Conservation (phyloP, 208 protist genomes). For the Endotrypanum monterogeii region DNA sequence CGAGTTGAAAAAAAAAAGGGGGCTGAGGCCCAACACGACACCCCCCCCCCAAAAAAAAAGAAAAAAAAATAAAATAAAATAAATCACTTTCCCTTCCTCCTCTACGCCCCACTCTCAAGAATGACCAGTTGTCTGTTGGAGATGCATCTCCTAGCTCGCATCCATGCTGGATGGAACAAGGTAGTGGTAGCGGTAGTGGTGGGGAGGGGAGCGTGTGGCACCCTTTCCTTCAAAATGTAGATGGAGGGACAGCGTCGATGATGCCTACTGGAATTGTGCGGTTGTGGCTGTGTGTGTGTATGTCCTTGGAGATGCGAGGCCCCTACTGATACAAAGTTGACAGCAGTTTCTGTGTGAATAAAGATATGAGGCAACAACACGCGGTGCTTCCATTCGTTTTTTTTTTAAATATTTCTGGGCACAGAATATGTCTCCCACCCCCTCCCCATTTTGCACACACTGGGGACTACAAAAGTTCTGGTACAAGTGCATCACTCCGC, state of each 20-base stretch:
- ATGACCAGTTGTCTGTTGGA: too few species aligned
- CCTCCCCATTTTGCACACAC: neutral
- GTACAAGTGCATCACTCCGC: neutral
- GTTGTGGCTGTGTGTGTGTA: slow-evolving; percentile 1
- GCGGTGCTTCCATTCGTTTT: neutral
- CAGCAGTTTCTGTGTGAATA: neutral
- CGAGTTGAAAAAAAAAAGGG: neutral
- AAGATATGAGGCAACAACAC: neutral
- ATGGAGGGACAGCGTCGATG: too few species aligned
- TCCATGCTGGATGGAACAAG: too few species aligned
- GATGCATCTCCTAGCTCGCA: too few species aligned
- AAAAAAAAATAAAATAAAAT: too few species aligned
- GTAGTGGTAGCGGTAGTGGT: too few species aligned
- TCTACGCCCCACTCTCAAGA: too few species aligned
- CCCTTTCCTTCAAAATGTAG: too few species aligned
- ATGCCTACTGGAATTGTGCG: too few species aligned
- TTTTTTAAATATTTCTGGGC: neutral
- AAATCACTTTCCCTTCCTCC: too few species aligned
- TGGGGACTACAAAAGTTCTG: neutral
- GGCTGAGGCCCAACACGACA: neutral
- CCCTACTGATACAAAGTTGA: neutral
- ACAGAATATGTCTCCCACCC: neutral
- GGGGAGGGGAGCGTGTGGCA: too few species aligned
- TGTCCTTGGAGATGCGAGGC: neutral
- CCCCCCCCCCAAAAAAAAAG: neutral